A percentile compares a stretch with the other conserved stretches of the same genome.
These are phyloP conservation scores for Ophiostoma ips DNA, from an alignment of 2,329 filamentous ascomycete species.

Conservation along the genomic window DNA sequence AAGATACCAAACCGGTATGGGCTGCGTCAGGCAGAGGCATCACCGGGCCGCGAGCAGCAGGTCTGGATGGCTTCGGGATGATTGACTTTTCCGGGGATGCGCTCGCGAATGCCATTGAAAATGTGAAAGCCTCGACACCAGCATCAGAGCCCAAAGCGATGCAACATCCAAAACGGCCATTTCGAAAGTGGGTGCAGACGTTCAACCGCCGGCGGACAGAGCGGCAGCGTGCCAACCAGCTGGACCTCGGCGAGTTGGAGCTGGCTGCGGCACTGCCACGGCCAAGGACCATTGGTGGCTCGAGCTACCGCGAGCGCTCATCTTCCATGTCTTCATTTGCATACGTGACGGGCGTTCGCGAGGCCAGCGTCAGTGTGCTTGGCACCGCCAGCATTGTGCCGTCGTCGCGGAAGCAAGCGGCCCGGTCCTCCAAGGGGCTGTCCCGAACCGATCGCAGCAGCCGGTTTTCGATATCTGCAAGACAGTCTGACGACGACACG, in stretches of 20 bases:
- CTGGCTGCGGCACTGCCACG: too few species aligned
- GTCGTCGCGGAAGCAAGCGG: constrained; percentile 39
- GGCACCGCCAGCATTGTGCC: constrained; percentile 53
- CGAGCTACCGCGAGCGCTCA: constrained; percentile 34
- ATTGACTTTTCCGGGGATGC: neutral
- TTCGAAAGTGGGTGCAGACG: constrained; percentile 60
- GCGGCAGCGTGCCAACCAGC: neutral
- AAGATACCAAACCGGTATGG: neutral
- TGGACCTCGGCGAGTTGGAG: neutral
- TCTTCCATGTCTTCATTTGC: constrained; percentile 64
- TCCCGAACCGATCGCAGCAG: constrained; percentile 50
- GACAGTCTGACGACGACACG: constrained; percentile 50
- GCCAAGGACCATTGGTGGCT: neutral
- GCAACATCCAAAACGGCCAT: constrained; percentile 32
- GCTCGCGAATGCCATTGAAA: neutral
- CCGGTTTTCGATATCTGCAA: constrained; percentile 44
- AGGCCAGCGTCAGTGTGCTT: constrained; percentile 63
- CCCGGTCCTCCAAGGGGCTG: constrained; percentile 39
- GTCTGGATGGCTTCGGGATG: neutral
- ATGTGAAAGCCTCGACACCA: neutral
- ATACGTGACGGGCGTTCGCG: constrained; percentile 69
- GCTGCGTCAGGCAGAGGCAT: too few species aligned
- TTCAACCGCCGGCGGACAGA: constrained; percentile 43
- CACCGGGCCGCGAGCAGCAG: neutral
- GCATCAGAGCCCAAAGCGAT: neutral